A percentile compares a stretch with the other conserved stretches of the same genome.
phyloP scores from a whole-genome alignment of 2,329 filamentous ascomycete species.

The Paecilomyces variotii region DNA sequence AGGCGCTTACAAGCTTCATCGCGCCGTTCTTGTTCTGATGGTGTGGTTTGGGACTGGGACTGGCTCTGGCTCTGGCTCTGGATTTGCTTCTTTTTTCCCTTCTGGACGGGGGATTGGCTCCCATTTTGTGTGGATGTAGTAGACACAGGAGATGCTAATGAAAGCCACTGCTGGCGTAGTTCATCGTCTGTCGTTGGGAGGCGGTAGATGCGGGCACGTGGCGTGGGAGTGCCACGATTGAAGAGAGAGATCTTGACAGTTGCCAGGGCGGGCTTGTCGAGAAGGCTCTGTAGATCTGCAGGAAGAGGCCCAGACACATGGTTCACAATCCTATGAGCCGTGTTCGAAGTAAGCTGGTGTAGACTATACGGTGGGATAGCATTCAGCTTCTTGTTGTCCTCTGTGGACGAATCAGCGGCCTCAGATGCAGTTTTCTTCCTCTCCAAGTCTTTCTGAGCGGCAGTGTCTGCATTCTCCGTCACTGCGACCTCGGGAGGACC shows the following conservation, averaged over 20 bases:
- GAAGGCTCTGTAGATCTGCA: constrained; percentile 6
- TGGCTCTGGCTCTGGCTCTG: constrained; percentile 2
- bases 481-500: constrained; percentile 11
- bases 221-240: constrained; percentile 59
- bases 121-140: background rate
- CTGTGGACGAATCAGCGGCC: background rate
- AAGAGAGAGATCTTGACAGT: constrained; percentile 61
- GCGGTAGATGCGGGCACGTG: constrained; percentile 77
- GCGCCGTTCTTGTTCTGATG: constrained; percentile 12
- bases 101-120: constrained; percentile 8
- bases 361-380: constrained; percentile 21
- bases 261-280: constrained; percentile 35
- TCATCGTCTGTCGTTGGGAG: constrained; percentile 53
- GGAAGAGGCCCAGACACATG: constrained; percentile 11
- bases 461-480: constrained; percentile 1
- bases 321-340: constrained; percentile 29
- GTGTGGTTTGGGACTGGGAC: background rate
- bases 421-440: constrained; percentile 8
- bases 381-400: constrained; percentile 4
- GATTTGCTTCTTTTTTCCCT: background rate
- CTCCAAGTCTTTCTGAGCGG: constrained; percentile 2
- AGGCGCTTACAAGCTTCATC: constrained; percentile 20
- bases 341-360: constrained; percentile 33
- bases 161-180: constrained; percentile 65
- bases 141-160: constrained; percentile 36